Evolutionary conservation across 2,329 filamentous ascomycete species (phyloP).

Genomic region (Phaeophleospora eucalypticola): DNA sequence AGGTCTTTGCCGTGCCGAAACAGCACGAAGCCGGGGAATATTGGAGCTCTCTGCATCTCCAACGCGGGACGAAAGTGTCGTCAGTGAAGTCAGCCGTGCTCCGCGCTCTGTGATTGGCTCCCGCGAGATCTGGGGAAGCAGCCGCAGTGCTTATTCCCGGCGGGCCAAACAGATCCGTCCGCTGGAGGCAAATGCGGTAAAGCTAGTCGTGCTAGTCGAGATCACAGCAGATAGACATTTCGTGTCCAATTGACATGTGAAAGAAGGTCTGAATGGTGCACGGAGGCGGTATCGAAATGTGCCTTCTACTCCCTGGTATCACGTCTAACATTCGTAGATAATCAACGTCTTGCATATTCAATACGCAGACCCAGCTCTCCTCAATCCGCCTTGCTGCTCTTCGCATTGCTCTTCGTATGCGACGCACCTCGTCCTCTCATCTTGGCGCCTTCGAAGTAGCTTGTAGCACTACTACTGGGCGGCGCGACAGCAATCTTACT

Average conservation of each 20-base stretch:
- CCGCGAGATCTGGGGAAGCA: neutral
- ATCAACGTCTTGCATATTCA: neutral
- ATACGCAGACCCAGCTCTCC: neutral
- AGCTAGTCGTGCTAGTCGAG: too few species aligned
- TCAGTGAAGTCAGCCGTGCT: neutral
- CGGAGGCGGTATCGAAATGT: too few species aligned
- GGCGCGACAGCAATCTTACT: slow-evolving; percentile 8
- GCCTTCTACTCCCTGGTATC: too few species aligned
- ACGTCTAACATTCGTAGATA: too few species aligned
- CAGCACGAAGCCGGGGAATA: neutral
- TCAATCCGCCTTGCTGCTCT: slow-evolving; percentile 33
- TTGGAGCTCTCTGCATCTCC: too few species aligned
- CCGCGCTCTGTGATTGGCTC: neutral
- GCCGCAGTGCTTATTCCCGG: neutral
- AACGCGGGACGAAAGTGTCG: too few species aligned
- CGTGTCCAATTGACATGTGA: neutral
- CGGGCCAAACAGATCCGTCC: too few species aligned
- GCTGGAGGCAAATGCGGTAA: too few species aligned
- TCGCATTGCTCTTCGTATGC: slow-evolving; percentile 18
- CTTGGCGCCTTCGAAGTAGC: slow-evolving; percentile 25
- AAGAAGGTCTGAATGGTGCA: too few species aligned
- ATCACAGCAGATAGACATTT: too few species aligned
- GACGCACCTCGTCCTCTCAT: slow-evolving; percentile 17
- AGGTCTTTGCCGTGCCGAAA: neutral
- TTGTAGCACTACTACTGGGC: slow-evolving; percentile 23